These are phyloP conservation scores for Fusarium sp. DNA, from an alignment of 2,329 filamentous ascomycete genomes.

Conservation along the genomic window DNA sequence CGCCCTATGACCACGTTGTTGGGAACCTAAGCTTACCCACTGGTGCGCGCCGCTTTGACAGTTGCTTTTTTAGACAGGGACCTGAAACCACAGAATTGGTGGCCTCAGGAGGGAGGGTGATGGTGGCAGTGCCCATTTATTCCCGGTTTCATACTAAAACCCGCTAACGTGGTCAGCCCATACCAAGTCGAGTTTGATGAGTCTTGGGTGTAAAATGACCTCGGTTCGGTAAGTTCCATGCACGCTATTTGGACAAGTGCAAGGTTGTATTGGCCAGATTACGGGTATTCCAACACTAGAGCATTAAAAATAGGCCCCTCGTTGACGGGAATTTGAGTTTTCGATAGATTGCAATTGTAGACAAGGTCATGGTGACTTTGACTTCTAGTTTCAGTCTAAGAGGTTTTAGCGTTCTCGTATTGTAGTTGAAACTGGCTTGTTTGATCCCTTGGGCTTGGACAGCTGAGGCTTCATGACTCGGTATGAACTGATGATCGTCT, in stretches of 20 bases:
- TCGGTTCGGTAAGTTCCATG: not conserved
- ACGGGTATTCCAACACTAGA: not conserved
- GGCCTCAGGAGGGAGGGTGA: not conserved
- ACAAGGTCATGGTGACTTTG: not conserved
- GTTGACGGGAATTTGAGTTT: not conserved
- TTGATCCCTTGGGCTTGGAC: not conserved
- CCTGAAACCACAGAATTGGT: slow-evolving; percentile 13
- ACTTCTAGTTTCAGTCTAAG: slow-evolving; percentile 4
- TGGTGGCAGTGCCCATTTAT: slow-evolving; percentile 7
- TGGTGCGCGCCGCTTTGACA: slow-evolving; percentile 4
- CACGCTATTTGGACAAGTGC: not conserved
- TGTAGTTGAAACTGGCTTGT: slow-evolving; percentile 4
- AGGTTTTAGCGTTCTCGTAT: slow-evolving; percentile 7
- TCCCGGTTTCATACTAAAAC: slow-evolving; percentile 13
- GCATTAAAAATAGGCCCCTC: not conserved
- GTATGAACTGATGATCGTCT: not conserved
- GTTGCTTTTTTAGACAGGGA: not conserved
- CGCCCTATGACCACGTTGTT: slow-evolving; percentile 1
- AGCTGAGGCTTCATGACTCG: not conserved
- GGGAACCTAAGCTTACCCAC: not conserved
- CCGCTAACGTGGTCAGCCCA: not conserved
- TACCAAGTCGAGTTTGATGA: not conserved
- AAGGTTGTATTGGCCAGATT: not conserved
- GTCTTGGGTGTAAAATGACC: not conserved
- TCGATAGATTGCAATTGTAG: not conserved